A percentile compares a stretch with the other conserved stretches of the same genome.
These are phyloP conservation scores for Talaromyces sp. DNA, from an alignment of 2,329 filamentous ascomycete genomes.

Conservation along the genomic window DNA sequence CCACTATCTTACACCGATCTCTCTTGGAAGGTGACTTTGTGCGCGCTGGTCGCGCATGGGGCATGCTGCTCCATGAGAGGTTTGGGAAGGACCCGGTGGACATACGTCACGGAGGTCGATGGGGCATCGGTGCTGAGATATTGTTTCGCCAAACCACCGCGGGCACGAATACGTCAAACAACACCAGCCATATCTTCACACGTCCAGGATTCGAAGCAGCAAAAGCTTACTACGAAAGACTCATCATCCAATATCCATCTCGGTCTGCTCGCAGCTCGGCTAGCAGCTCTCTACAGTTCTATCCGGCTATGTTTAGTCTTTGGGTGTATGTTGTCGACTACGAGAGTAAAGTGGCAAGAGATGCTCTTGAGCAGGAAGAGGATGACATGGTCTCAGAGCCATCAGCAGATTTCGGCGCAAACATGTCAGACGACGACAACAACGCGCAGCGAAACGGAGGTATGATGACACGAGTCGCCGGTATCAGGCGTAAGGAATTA, in stretches of 20 bases:
- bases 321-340: constrained; percentile 74
- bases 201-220: constrained; percentile 55
- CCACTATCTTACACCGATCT: constrained; percentile 67
- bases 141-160: constrained; percentile 55
- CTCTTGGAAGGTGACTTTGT: constrained; percentile 67
- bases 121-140: constrained; percentile 83
- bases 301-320: constrained; percentile 72
- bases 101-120: constrained; percentile 65
- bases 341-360: constrained; percentile 51
- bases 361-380: constrained; percentile 32
- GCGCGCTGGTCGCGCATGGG: constrained; percentile 72
- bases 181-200: constrained; percentile 36
- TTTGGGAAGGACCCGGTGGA: constrained; percentile 60
- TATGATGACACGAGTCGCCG: constrained; percentile 31
- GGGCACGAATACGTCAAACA: neutral
- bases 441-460: constrained; percentile 31
- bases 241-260: constrained; percentile 75
- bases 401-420: constrained; percentile 30
- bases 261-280: constrained; percentile 57
- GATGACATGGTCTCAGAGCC: constrained; percentile 25
- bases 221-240: constrained; percentile 68
- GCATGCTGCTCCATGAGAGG: constrained; percentile 64
- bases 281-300: constrained; percentile 70
- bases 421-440: constrained; percentile 23
- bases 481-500: constrained; percentile 52